phyloP scores from a whole-genome alignment of 2,329 filamentous ascomycete species.

The Pyricularia pennisetigena region DNA sequence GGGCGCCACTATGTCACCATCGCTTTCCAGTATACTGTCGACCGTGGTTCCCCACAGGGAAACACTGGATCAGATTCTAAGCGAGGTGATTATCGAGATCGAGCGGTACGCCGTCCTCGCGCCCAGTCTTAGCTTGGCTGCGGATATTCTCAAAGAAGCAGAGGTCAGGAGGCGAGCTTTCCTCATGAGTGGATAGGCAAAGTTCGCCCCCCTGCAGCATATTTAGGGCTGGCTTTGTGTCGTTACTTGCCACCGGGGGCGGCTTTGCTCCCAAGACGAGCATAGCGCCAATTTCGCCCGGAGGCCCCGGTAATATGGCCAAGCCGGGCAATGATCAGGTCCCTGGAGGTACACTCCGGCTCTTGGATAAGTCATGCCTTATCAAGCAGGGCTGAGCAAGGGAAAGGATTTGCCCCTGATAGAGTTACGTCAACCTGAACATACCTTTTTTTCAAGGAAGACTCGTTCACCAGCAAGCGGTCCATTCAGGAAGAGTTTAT shows the following conservation, averaged over 20 bases:
- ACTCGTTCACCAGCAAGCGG: background rate
- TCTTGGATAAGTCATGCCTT: background rate
- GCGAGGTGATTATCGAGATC: conserved; percentile 66
- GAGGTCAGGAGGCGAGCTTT: conserved; percentile 60
- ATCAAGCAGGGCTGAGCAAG: background rate
- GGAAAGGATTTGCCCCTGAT: background rate
- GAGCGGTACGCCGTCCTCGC: conserved; percentile 66
- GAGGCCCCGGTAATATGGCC: background rate
- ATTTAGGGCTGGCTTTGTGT: background rate
- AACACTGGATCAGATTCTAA: conserved; percentile 66
- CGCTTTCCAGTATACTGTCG: conserved; percentile 55
- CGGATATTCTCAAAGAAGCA: conserved; percentile 72
- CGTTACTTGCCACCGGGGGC: background rate
- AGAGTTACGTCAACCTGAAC: background rate
- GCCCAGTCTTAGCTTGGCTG: conserved; percentile 65
- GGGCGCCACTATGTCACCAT: conserved; percentile 73
- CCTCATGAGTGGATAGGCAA: conserved; percentile 21
- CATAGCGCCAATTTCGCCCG: background rate
- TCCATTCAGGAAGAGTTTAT: background rate
- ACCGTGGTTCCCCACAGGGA: conserved; percentile 45
- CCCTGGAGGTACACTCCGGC: background rate
- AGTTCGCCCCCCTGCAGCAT: background rate
- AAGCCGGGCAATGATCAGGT: background rate
- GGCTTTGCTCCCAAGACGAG: background rate
- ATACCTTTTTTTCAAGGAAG: background rate